Conservation (phyloP, 257 asterid species). For the Primulina huaijiensis region DNA sequence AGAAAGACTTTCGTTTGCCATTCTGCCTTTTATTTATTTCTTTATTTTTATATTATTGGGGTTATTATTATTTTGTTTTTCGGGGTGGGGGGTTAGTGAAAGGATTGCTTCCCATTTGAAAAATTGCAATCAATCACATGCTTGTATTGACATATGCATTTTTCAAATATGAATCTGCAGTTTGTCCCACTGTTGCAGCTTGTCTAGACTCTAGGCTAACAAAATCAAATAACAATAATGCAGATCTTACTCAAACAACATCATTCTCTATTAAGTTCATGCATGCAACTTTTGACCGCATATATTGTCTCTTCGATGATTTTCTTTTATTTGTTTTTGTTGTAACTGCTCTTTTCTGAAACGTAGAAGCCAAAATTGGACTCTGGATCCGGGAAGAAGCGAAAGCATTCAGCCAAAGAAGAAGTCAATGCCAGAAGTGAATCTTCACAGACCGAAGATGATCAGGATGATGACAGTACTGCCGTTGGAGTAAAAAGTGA, state of each 20-base stretch:
- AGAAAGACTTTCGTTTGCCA: no score
- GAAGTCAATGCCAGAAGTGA: conserved; percentile 46
- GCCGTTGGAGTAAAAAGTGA: conserved; percentile 45
- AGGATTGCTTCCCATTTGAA: no score
- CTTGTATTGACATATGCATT: no score
- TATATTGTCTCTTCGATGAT: neutral
- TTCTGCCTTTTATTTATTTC: no score
- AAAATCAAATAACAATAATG: neutral
- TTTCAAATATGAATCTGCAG: no score
- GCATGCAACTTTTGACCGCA: neutral
- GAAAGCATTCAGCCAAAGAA: conserved; percentile 41
- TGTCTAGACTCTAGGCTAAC: no score
- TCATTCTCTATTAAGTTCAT: no score
- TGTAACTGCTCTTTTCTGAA: conserved; percentile 18
- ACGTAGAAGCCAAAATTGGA: conserved; percentile 50
- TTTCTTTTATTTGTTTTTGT: neutral
- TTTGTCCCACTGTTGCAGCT: no score
- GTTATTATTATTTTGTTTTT: no score
- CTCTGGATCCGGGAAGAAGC: conserved; percentile 53
- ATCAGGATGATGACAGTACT: conserved; percentile 39
- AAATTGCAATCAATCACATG: no score
- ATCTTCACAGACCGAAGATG: conserved; percentile 42
- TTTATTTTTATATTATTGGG: no score
- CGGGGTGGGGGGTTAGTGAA: no score
- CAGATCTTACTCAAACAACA: neutral